A percentile compares a stretch with the other conserved stretches of the same genome.
phyloP scores from a whole-genome alignment of 768 basidiomycete species.

The Naganishia vishniacii region DNA sequence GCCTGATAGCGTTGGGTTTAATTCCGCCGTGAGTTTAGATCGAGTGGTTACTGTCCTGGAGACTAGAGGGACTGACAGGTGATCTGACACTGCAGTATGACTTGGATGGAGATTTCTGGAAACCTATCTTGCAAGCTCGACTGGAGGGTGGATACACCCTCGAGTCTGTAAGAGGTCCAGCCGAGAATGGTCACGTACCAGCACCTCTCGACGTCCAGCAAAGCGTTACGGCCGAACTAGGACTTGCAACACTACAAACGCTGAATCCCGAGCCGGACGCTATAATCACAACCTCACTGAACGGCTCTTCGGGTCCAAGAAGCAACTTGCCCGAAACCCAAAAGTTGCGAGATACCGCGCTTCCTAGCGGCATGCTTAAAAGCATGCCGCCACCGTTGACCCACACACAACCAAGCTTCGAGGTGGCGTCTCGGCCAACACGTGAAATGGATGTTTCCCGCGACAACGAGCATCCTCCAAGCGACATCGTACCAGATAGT shows the following conservation, averaged over 20 bases:
- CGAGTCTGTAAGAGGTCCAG: neutral
- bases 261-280: neutral
- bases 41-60: too few species aligned
- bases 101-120: slow-evolving; percentile 24
- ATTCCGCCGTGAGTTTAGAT: slow-evolving; percentile 7
- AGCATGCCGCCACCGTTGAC: too few species aligned
- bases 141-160: slow-evolving; percentile 9
- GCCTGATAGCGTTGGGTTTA: slow-evolving; percentile 6
- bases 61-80: too few species aligned
- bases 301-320: too few species aligned
- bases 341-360: too few species aligned
- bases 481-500: neutral
- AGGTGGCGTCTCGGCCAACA: too few species aligned
- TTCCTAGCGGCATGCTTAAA: too few species aligned
- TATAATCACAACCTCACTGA: neutral
- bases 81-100: slow-evolving; percentile 11
- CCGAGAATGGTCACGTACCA: neutral
- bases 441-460: too few species aligned
- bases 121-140: neutral
- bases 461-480: neutral
- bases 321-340: too few species aligned
- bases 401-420: too few species aligned
- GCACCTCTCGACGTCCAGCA: neutral
- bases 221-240: too few species aligned
- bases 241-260: too few species aligned